Percentiles rank a stretch among this genome's conserved stretches.
phyloP scores from a whole-genome alignment of 2,329 filamentous ascomycete species.

The Aquanectria penicillioides region DNA sequence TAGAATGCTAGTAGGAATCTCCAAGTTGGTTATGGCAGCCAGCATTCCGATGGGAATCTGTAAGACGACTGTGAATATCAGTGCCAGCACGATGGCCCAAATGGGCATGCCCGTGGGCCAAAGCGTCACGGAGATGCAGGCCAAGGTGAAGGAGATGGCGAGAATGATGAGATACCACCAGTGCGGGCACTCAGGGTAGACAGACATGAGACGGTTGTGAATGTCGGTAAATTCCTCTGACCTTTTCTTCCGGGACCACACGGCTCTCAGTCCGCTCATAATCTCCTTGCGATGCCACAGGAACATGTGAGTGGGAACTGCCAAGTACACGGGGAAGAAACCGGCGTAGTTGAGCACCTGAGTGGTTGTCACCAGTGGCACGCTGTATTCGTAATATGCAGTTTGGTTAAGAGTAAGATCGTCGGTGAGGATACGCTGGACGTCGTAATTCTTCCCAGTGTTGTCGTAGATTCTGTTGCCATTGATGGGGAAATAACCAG shows the following conservation, averaged over 20 bases:
- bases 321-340: slow-evolving; percentile 43
- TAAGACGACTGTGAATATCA: slow-evolving; percentile 61
- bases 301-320: slow-evolving; percentile 43
- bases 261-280: slow-evolving; percentile 35
- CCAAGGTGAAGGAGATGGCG: slow-evolving; percentile 55
- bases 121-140: slow-evolving; percentile 48
- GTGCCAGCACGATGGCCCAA: slow-evolving; percentile 61
- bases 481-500: slow-evolving; percentile 66
- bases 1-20: slow-evolving; percentile 70
- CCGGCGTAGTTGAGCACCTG: slow-evolving; percentile 49
- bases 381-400: slow-evolving; percentile 61
- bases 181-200: slow-evolving; percentile 57
- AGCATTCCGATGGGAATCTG: slow-evolving; percentile 66
- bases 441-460: slow-evolving; percentile 60
- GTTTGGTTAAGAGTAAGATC: slow-evolving; percentile 60
- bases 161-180: slow-evolving; percentile 64
- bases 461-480: slow-evolving; percentile 67
- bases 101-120: slow-evolving; percentile 63
- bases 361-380: slow-evolving; percentile 61
- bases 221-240: slow-evolving; percentile 52
- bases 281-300: slow-evolving; percentile 47
- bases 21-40: slow-evolving; percentile 64
- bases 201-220: slow-evolving; percentile 47
- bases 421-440: slow-evolving; percentile 60
- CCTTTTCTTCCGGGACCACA: slow-evolving; percentile 37